phyloP scores from a whole-genome alignment of 768 basidiomycete species.

The Lactarius sanguifluus region DNA sequence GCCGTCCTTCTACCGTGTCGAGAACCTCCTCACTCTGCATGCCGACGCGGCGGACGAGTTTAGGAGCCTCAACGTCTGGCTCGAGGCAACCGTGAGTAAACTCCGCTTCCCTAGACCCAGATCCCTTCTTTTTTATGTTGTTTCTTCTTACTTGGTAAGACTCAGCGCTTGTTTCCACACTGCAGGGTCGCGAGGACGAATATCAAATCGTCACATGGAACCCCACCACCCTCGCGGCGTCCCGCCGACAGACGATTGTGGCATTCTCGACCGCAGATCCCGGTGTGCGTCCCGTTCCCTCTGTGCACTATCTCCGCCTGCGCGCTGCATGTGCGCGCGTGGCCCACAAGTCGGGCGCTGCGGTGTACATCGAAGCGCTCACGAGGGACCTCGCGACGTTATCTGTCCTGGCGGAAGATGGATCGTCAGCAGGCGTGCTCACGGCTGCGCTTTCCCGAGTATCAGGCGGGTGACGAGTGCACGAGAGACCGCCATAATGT shows the following conservation, averaged over 20 bases:
- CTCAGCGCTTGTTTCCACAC: neutral
- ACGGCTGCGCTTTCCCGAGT: conserved; percentile 19
- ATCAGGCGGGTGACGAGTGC: neutral
- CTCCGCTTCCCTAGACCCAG: neutral
- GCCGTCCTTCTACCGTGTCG: conserved; percentile 14
- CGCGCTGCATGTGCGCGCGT: conserved; percentile 45
- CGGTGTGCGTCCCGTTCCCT: conserved; percentile 36
- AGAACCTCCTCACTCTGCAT: conserved; percentile 21
- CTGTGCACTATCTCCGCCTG: conserved; percentile 36
- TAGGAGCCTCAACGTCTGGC: conserved; percentile 37
- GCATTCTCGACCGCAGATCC: conserved; percentile 37
- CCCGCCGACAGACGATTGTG: conserved; percentile 23
- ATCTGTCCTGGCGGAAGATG: conserved; percentile 25
- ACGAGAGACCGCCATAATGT: neutral
- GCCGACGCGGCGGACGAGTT: conserved; percentile 30
- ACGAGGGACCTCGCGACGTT: conserved; percentile 30
- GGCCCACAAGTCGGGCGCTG: conserved; percentile 43
- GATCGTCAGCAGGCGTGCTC: conserved; percentile 23
- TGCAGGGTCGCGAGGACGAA: conserved; percentile 8
- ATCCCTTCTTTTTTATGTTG: neutral
- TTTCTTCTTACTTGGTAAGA: neutral
- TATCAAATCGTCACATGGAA: conserved; percentile 24
- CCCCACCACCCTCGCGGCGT: neutral
- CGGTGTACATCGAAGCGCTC: conserved; percentile 37
- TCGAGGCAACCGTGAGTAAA: conserved; percentile 35